Evolutionary conservation across 495 filamentous ascomycete genomes (phyloP), one percentile per base, ranked within the genome.

Genomic region (Evernia prunastri): DNA sequence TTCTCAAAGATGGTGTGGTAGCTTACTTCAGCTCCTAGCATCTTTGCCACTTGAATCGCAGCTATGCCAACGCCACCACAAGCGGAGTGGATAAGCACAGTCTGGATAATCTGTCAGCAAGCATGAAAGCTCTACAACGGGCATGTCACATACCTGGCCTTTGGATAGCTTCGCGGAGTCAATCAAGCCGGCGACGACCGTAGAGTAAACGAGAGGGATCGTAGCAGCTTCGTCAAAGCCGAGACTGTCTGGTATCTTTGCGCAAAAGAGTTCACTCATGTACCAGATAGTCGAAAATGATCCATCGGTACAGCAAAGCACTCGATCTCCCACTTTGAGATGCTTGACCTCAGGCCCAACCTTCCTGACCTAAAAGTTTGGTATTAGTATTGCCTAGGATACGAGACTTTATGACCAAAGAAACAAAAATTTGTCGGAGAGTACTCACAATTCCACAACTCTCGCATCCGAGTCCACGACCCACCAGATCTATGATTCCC

Each of bases 41-140:
- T 51, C 60, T 66, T 54, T 57, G 66, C 64, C 61, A 66, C 18
- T 31, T 63, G 23, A 18, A 63, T 57, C 18, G 65, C 64, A 57
- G 66, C 66, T 11, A 51, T 23, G 8, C 67, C 68, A 8, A 78
- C 70, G 27, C 74, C 76, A 2, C 76, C 75, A 17, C 75, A 65
- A n/a, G 76, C 77, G 0, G 73, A 74, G 31, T 79, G 76, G 45
- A 80, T 79, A 0, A 79, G 66, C 6, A 79, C 71, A 8, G 54
- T 64, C 65, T 76, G 63, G 7, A 5, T 77, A 70, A 4, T 77
- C 78, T 33, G 76, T 81, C 5, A 81, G 58, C 73, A 37, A 82
- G 72, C 0, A 84, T 59, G 56, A 82, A 80, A 39, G 10, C 36
- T 11, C 36, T 39, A 39, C 10, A 39, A 39, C 10, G 2, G 13